Base-by-base conservation (phyloP, 805 yeast genomes). In the Candida nitratophila region DNA sequence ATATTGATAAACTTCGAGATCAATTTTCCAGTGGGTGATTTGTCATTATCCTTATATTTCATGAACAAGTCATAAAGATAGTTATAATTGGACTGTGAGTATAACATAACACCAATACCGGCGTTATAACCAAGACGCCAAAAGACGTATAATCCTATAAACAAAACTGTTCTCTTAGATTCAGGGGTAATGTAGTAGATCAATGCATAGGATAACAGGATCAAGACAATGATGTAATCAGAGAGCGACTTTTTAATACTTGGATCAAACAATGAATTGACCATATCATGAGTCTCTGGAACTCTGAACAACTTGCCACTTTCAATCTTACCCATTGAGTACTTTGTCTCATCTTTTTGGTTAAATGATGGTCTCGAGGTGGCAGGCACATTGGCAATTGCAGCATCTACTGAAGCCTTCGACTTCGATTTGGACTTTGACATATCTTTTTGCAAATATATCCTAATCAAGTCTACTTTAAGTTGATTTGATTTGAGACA, bases 231-330 rank as follows among this genome's bases (percentile, higher is more conserved):
- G 33, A 74, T 51, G n/a, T 73, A 50, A 56, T 86, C 96, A 40
- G 80, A 71, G 42, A 75, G 62, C 0, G 90, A 81, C 56, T 86
- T 87, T 42, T 74, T 71, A 42, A 85, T 62, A 1, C 82, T 74
- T 2, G 95, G 93, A 64, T 86, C 91, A 53, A 86, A 80, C 41
- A 87, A 65, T 1, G 91, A 81, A 49, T 87, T 72, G 30, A 86
- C 83, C 93, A 86, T 86, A 57, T 86, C 95, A 54, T 82, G 83
- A 27, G 95, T 86, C 51, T 75, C 73, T 1, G 86, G 85, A 32
- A 71, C 74, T 29, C 60, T 53, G 49, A 74, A 74, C 20, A 73
- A 64, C 37, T 61, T 70, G 4, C 76, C 77, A 14, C 56, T 51
- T 48, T 69, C 66, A 29, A 77, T 70, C 46, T 71, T 69, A 1